Percentiles rank a stretch among this genome's conserved stretches.
phyloP scores from a whole-genome alignment of 169 alveolate species.

The Plasmodium reichenowi region DNA sequence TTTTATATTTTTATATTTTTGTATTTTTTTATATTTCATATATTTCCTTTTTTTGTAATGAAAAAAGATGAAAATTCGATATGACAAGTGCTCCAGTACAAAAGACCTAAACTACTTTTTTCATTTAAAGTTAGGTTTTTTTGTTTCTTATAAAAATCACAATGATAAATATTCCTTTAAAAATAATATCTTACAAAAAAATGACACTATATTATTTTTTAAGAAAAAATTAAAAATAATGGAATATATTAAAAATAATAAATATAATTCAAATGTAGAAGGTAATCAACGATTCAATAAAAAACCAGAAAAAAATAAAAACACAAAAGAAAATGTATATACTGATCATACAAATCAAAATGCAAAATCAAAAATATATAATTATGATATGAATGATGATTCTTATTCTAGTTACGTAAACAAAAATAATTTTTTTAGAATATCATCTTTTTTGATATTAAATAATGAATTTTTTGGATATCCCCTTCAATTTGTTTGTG shows the following conservation, averaged over 20 bases:
- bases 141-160: conserved; percentile 18
- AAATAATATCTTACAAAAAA: neutral
- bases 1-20: no score
- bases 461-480: conserved; percentile 38
- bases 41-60: no score
- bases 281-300: neutral
- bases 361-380: neutral
- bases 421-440: neutral
- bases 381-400: neutral
- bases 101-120: conserved; percentile 20
- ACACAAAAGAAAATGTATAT: neutral
- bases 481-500: conserved; percentile 20
- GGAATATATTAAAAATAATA: no score
- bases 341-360: neutral
- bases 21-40: no score
- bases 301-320: neutral
- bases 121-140: conserved; percentile 14
- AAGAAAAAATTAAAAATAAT: conserved; percentile 6
- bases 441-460: conserved; percentile 12
- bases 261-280: no score
- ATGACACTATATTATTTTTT: neutral
- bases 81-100: no score
- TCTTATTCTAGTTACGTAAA: no score
- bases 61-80: no score
- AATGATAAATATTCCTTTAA: neutral